Conservation (phyloP, 352 stramenopile genomes). For the Phytophthora aleatoria region DNA sequence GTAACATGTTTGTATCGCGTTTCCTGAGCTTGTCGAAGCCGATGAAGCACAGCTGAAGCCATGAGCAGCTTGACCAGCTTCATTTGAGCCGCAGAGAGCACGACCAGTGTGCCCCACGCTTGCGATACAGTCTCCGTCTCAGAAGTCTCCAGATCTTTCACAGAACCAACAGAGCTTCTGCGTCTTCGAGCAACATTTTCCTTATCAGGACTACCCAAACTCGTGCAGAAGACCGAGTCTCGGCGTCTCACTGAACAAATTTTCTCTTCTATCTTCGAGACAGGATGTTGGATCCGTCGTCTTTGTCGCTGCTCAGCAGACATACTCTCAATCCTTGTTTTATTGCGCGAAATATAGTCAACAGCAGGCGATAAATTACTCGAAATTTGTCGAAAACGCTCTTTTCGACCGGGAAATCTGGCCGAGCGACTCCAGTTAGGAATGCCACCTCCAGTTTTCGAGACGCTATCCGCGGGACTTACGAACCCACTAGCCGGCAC, state of each 20-base stretch:
- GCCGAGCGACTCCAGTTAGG: slow-evolving; percentile 50
- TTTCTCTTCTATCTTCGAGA: not conserved
- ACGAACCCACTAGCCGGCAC: slow-evolving; percentile 46
- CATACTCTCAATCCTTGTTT: slow-evolving; percentile 30
- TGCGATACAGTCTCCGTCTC: slow-evolving; percentile 13
- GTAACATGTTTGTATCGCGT: slow-evolving; percentile 37
- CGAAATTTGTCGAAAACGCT: slow-evolving; percentile 15
- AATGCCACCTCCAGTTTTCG: slow-evolving; percentile 31
- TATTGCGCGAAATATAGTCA: slow-evolving; percentile 45
- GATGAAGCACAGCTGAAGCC: slow-evolving; percentile 27
- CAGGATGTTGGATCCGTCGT: slow-evolving; percentile 4
- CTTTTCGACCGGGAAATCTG: slow-evolving; percentile 34
- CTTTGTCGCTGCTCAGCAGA: slow-evolving; percentile 31
- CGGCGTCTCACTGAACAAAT: slow-evolving; percentile 34
- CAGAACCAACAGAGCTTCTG: slow-evolving; percentile 2
- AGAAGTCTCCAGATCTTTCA: not conserved
- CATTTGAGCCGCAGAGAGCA: slow-evolving; percentile 45
- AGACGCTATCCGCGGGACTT: slow-evolving; percentile 14
- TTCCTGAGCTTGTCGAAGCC: slow-evolving; percentile 32
- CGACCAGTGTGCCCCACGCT: slow-evolving; percentile 47
- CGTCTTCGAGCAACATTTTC: not conserved
- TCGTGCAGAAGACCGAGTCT: slow-evolving; percentile 35
- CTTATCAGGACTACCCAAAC: not conserved
- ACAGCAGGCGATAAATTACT: slow-evolving; percentile 7
- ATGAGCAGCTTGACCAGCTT: slow-evolving; percentile 38